Evolutionary conservation across 441 rosid genomes (phyloP), one percentile per base, ranked within the genome.

Genomic region (Bocquillonia castaneifolia): DNA sequence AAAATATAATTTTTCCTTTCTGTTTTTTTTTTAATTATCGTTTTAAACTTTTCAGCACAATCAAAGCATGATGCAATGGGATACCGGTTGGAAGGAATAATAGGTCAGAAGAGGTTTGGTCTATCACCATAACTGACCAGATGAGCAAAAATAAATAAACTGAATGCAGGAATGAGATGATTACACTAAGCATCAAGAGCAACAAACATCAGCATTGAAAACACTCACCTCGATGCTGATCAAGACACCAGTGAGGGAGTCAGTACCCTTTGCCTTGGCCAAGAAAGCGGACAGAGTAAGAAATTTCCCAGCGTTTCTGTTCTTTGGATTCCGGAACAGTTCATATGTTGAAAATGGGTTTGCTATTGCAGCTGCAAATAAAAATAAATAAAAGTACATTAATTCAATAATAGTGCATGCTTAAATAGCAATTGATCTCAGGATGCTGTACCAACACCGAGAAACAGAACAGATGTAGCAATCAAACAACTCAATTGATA

Each of bases 141-240:
- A 10, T 2, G 32, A 10, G 10, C 29, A 42, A 17, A 32, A 39
- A 56, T n/a, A 36, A 36, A 3, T 53, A 59, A 18, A 7, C 9
- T 53, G 7, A 60, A 63, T 23, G 29, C 23, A 58, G 40, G 25
- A 67, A 52, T 64, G 13, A 14, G 14, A 34, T 53, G 40, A 13
- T 60, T 59, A 17, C 13, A 53, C 3, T 12, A 58, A 56, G 45
- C 44, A 56, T 26, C 23, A 62, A 63, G 70, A 20, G 66, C 17
- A 48, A 61, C 18, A 34, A 58, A 22, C 25, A 23, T 44, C 17
- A 39, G 61, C 63, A 37, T 15, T 65, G 31, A 23, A 52, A 58
- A 39, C 54, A 60, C 77, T 68, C 64, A 89, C 97, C 83, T 87
- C 93, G 55, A 91, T 84, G 70, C 73, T 74, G 70, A 91, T 81